Evolutionary conservation across 176 grass and related monocot genomes (phyloP).

Genomic region (Olyra latifolia): DNA sequence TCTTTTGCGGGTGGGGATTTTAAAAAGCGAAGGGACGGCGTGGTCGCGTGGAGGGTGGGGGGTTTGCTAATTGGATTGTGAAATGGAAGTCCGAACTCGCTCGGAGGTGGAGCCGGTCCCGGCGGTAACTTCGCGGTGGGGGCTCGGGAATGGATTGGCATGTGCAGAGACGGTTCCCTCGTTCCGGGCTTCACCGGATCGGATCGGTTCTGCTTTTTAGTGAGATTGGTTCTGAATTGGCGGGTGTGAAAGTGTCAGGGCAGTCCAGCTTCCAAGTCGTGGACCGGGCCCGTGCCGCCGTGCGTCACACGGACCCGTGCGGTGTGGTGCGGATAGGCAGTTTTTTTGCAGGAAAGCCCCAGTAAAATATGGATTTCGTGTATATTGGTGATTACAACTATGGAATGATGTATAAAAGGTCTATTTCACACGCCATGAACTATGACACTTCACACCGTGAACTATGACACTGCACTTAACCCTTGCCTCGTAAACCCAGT

Average conservation of each 20-base stretch:
- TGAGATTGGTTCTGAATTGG: not conserved
- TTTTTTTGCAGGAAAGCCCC: not conserved
- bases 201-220: too few relatives aligned
- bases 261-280: not conserved
- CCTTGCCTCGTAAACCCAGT: too few relatives aligned
- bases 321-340: not conserved
- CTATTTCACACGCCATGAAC: too few relatives aligned
- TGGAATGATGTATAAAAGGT: too few relatives aligned
- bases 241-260: not conserved
- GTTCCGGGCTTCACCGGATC: not conserved
- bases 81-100: not conserved
- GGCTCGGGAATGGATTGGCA: not conserved
- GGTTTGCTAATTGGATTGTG: not conserved
- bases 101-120: not conserved
- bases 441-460: too few relatives aligned
- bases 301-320: constrained; percentile 30
- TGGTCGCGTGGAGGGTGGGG: not conserved
- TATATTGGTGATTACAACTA: too few relatives aligned
- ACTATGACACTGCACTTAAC: too few relatives aligned
- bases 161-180: not conserved
- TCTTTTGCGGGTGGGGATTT: not conserved
- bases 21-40: constrained; percentile 26
- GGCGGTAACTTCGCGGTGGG: constrained; percentile 17
- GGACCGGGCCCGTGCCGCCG: constrained; percentile 26
- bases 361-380: not conserved